Conservation (phyloP, 495 filamentous ascomycete genomes). For the Hypoxylon subgilvum region DNA sequence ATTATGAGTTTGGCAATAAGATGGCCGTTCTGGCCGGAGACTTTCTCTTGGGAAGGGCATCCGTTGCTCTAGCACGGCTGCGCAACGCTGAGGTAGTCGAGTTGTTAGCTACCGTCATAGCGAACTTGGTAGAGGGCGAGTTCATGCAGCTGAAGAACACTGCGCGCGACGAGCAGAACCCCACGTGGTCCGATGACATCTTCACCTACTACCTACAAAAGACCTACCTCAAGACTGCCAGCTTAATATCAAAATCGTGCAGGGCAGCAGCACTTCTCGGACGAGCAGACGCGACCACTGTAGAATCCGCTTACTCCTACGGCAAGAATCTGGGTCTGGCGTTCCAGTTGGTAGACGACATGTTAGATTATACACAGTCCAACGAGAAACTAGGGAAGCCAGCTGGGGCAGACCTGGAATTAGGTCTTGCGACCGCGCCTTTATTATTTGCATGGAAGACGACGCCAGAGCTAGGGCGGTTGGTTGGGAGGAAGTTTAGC, state of each 20-base stretch:
- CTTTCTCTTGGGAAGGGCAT: slow-evolving; percentile 90
- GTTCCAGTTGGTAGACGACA: slow-evolving; percentile 98
- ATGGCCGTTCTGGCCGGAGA: slow-evolving; percentile 97
- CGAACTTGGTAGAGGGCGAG: slow-evolving; percentile 96
- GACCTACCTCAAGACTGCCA: slow-evolving; percentile 96
- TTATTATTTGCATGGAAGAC: slow-evolving; percentile 95
- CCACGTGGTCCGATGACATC: slow-evolving; percentile 82
- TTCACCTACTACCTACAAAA: slow-evolving; percentile 97
- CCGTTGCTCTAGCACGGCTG: slow-evolving; percentile 87
- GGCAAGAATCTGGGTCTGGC: slow-evolving; percentile 91
- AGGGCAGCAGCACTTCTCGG: slow-evolving; percentile 88
- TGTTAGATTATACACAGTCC: slow-evolving; percentile 93
- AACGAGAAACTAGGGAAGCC: slow-evolving; percentile 90
- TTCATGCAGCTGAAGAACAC: slow-evolving; percentile 99
- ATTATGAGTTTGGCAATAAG: slow-evolving; percentile 95
- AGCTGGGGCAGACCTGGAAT: slow-evolving; percentile 88
- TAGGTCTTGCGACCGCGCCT: slow-evolving; percentile 94
- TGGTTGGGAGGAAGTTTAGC: slow-evolving; percentile 91
- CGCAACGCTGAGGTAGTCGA: slow-evolving; percentile 93
- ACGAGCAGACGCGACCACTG: slow-evolving; percentile 73
- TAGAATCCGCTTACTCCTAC: slow-evolving; percentile 89
- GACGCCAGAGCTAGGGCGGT: slow-evolving; percentile 78
- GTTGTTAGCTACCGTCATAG: slow-evolving; percentile 92
- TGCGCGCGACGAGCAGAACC: slow-evolving; percentile 79
- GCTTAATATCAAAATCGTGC: slow-evolving; percentile 93